Evolutionary conservation across 441 rosid species (phyloP), one percentile per base, ranked within the genome.

Genomic region (Omphalea diandra): DNA sequence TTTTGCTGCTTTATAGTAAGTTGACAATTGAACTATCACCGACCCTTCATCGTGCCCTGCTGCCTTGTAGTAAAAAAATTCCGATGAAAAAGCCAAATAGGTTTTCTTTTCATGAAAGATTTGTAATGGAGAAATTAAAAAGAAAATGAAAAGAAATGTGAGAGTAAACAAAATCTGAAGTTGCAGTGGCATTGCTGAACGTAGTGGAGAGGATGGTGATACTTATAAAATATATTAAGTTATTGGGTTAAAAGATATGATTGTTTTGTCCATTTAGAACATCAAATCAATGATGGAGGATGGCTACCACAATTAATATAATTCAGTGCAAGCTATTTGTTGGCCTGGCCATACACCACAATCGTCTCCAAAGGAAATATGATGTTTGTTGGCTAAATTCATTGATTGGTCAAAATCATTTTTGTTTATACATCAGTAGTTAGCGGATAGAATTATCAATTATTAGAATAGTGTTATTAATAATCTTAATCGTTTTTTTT

Each of bases 11-110:
- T 69, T 60, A 54, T 49, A 7, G 14, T 60, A 41, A 50, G 44
- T 32, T 68, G 75, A 75, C 75, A 43, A 14, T 4, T 57, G 38
- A 59, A 65, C n/a, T 43, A 72, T 44, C 68, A 55, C 7, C 70
- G 67, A 57, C 76, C 74, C 64, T 54, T 63, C 75, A 67, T 69
- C 33, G 77, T 60, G 75, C 69, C 50, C n/a, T n/a, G n/a, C n/a
- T n/a, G n/a, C n/a, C 31, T 65, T 40, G 49, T 20, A 65, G 65
- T 75, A 10, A 50, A 60, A 26, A 41, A 32, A 31, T 46, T 46
- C 50, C n/a, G 5, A 49, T 32, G 20, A 4, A 49, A 10, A 18
- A 8, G 38, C 38, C 3, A 35, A 27, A 1, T 0, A 24, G 12
- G 10, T 33, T 12, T 33, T 32, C 2, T 65, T 58, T 35, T 64